phyloP scores from a whole-genome alignment of 768 basidiomycete species.

The Hygrocybe punicea region DNA sequence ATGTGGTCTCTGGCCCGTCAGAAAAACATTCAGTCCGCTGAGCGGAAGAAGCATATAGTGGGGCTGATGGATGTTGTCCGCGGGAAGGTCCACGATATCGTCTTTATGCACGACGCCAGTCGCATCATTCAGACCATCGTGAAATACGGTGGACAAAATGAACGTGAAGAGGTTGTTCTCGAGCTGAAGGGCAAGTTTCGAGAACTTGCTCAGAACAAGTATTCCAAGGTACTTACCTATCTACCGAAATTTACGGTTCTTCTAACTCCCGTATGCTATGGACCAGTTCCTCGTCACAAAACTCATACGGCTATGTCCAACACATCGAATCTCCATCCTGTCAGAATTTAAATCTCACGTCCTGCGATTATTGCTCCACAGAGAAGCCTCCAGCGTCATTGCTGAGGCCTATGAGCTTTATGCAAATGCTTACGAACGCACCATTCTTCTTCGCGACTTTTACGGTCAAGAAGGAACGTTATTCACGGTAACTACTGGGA shows the following conservation, averaged over 20 bases:
- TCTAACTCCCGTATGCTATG: neutral
- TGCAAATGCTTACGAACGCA: slow-evolving; percentile 79
- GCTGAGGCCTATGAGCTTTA: slow-evolving; percentile 89
- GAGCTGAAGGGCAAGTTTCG: slow-evolving; percentile 81
- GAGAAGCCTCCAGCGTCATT: slow-evolving; percentile 78
- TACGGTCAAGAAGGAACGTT: slow-evolving; percentile 85
- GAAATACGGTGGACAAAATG: slow-evolving; percentile 71
- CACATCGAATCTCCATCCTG: slow-evolving; percentile 72
- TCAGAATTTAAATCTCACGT: slow-evolving; percentile 75
- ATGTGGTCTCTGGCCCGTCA: slow-evolving; percentile 75
- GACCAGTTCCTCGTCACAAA: slow-evolving; percentile 75
- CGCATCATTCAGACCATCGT: slow-evolving; percentile 79
- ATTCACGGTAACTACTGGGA: slow-evolving; percentile 56
- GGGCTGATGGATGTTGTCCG: slow-evolving; percentile 74
- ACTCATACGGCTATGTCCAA: slow-evolving; percentile 70
- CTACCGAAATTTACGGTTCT: neutral
- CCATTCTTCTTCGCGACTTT: slow-evolving; percentile 78
- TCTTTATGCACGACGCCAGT: slow-evolving; percentile 90
- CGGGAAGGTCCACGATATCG: slow-evolving; percentile 80
- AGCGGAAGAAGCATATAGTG: slow-evolving; percentile 71
- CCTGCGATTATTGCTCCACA: slow-evolving; percentile 74
- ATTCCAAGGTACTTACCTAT: slow-evolving; percentile 66
- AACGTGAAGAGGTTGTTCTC: slow-evolving; percentile 74
- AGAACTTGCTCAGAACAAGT: slow-evolving; percentile 79
- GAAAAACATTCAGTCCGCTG: slow-evolving; percentile 62